phyloP scores from a whole-genome alignment of 768 basidiomycete species.

The Boletus reticuloceps region DNA sequence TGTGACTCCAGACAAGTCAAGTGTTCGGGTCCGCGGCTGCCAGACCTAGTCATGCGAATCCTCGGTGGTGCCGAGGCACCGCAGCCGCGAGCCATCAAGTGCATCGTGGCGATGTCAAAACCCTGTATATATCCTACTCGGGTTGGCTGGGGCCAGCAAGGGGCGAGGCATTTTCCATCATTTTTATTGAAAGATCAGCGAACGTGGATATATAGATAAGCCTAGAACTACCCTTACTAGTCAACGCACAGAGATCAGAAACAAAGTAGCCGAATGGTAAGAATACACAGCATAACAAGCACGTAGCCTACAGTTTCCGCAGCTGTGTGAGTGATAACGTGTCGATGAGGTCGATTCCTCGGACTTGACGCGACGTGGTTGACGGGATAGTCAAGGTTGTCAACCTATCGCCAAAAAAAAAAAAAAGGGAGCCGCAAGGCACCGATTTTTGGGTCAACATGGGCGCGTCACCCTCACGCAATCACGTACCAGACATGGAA shows the following conservation, averaged over 20 bases:
- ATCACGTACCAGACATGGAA: conserved; percentile 6
- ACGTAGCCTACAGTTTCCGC: conserved; percentile 11
- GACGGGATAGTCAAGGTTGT: neutral
- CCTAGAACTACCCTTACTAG: neutral
- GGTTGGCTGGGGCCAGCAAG: neutral
- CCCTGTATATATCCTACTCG: neutral
- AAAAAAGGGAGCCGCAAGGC: neutral
- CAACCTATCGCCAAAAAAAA: neutral
- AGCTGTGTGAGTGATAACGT: conserved; percentile 7
- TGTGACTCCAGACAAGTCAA: neutral
- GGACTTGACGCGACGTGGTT: neutral
- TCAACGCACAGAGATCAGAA: neutral
- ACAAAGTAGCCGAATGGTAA: conserved; percentile 19
- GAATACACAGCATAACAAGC: conserved; percentile 13
- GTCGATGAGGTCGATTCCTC: neutral
- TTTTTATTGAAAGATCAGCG: neutral
- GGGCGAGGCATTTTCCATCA: neutral
- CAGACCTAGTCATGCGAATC: conserved; percentile 1
- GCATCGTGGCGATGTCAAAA: conserved; percentile 4
- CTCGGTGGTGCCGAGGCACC: too few relatives aligned
- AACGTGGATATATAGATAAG: neutral
- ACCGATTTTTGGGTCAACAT: neutral
- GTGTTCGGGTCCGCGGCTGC: neutral
- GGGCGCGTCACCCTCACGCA: neutral
- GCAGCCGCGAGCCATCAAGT: too few relatives aligned